These are phyloP conservation scores for Cenchrus fungigraminus DNA, from an alignment of 176 grass and related monocot species.

Conservation along the genomic window DNA sequence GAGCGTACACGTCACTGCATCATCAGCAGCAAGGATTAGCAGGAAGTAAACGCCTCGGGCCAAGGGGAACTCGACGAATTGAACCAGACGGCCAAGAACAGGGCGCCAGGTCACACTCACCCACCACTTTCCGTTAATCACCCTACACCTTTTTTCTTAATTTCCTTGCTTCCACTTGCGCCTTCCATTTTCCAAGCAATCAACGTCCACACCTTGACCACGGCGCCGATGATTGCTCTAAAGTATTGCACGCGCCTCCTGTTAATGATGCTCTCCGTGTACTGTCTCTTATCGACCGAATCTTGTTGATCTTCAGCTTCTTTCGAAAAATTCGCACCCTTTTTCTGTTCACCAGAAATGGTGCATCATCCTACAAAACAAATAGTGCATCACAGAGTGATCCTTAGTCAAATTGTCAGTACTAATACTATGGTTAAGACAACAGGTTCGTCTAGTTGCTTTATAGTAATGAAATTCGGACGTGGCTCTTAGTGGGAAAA, in stretches of 20 bases:
- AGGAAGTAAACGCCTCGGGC: conserved; percentile 7
- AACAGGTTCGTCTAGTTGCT: too few relatives aligned
- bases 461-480: too few relatives aligned
- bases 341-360: conserved; percentile 9
- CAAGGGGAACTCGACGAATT: not conserved
- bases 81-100: not conserved
- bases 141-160: too few relatives aligned
- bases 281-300: not conserved
- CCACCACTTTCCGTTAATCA: not conserved
- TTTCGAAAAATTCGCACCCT: not conserved
- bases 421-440: not conserved
- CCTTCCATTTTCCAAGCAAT: not conserved
- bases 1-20: too few relatives aligned
- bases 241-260: not conserved
- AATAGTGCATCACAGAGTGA: too few relatives aligned
- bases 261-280: not conserved
- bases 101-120: not conserved
- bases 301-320: conserved; percentile 23
- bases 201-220: not conserved
- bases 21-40: not conserved
- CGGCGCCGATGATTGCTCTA: conserved; percentile 13
- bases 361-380: not conserved
- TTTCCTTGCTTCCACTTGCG: not conserved
- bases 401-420: too few relatives aligned
- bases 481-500: too few relatives aligned